Evolutionary conservation across 2,329 filamentous ascomycete genomes (phyloP), one percentile per base, ranked within the genome.

Genomic region (Fusarium setosum): DNA sequence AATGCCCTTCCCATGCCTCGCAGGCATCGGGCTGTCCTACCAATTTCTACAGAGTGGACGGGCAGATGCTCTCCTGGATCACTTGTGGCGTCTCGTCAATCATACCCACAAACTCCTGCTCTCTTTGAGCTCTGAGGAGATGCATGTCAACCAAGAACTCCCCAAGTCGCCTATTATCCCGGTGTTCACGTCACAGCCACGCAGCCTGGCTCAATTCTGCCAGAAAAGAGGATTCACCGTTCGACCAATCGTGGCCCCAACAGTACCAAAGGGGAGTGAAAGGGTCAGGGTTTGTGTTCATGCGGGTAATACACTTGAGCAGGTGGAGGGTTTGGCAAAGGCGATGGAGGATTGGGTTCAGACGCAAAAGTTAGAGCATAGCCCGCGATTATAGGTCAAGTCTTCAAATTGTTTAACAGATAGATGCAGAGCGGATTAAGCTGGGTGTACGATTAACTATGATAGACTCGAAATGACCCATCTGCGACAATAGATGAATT

Each of bases 271-370:
- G 3, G 89, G 90, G 0, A 85, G 80, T 6, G 88, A 92, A 72
- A 80, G 90, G 11, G 85, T 92, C 1, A 79, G 90, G 9, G 80
- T 93, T 0, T 92, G 90, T 73, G 73, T 93, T 3, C 90, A 93
- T 75, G 87, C 89, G 0, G 87, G 84, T 0, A 93, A 92, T 63
- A 89, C 86, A 0, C 59, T 77, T 7, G 76, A 79, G 5, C 82
- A 92, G 58, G 80, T 92, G 1, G 81, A 88, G 6, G 81, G 78
- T 0, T 72, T 92, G 20, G 79, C 85, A 1, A 72, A 62, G 8
- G 79, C 76, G 0, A 81, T 90, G 9, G 76, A 79, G 44, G 63
- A 72, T 2, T 90, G 88, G 88, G 23, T 68, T 4, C 5, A 42
- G 7, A 1, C 1, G 2, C 40, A 55, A 1, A 44, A 52, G 12